A percentile compares a stretch with the other conserved stretches of the same genome.
phyloP scores from a whole-genome alignment of 345 rosid genomes.

The Dipteronia dyeriana region DNA sequence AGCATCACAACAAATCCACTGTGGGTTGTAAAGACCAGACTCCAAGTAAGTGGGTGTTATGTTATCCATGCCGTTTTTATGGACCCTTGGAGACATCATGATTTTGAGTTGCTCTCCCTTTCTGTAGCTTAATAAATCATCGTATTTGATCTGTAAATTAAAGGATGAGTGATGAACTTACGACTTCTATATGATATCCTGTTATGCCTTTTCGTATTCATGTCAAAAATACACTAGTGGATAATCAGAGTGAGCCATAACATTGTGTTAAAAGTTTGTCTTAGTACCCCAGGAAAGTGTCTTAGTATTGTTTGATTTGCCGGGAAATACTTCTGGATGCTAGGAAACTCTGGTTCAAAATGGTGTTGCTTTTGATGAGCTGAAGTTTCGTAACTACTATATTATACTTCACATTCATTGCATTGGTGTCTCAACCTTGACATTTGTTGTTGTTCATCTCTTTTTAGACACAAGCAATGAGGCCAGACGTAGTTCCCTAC shows the following conservation, averaged over 20 bases:
- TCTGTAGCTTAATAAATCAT: background rate
- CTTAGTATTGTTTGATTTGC: background rate
- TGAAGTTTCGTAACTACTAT: background rate
- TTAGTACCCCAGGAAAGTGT: background rate
- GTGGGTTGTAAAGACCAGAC: slow-evolving; percentile 99
- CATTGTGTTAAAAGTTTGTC: background rate
- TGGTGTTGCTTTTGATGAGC: slow-evolving; percentile 1
- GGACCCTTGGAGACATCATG: background rate
- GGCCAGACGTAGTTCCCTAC: slow-evolving; percentile 78
- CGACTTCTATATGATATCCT: background rate
- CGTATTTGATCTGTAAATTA: too few relatives aligned
- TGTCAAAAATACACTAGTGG: background rate
- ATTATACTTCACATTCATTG: background rate
- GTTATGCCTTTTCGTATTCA: background rate
- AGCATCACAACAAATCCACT: slow-evolving; percentile 84
- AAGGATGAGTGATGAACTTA: background rate
- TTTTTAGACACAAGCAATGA: slow-evolving; percentile 68
- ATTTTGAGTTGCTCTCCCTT: background rate
- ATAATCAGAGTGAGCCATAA: background rate
- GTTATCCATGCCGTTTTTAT: background rate
- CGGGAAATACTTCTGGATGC: background rate
- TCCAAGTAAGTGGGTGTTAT: slow-evolving; percentile 58
- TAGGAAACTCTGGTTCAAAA: background rate
- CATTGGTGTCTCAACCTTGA: background rate
- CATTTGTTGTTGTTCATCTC: slow-evolving; percentile 24